Percentiles rank a stretch among this genome's conserved stretches.
phyloP scores from a whole-genome alignment of 2,329 filamentous ascomycete genomes.

The Spiromastix sp. region DNA sequence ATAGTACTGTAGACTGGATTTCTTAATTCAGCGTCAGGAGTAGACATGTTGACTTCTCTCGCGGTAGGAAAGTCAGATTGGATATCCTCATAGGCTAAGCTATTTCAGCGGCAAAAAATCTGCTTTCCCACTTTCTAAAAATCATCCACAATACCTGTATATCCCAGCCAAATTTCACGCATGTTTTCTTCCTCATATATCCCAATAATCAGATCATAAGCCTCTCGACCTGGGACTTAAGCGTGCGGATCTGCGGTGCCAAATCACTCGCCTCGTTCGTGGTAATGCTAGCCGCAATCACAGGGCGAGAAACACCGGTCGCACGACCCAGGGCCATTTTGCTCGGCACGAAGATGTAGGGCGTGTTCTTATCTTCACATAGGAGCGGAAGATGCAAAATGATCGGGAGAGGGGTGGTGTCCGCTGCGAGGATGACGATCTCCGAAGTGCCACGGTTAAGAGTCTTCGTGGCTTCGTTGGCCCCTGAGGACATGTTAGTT shows the following conservation, averaged over 20 bases:
- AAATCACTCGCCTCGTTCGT: slow-evolving; percentile 87
- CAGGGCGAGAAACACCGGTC: slow-evolving; percentile 76
- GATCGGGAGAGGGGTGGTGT: slow-evolving; percentile 79
- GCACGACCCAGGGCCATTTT: slow-evolving; percentile 82
- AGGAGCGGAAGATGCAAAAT: slow-evolving; percentile 82
- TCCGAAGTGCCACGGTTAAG: slow-evolving; percentile 86
- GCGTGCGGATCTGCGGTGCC: slow-evolving; percentile 70
- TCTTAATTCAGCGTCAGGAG: too few species aligned
- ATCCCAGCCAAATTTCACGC: too few species aligned
- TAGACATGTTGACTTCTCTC: too few species aligned
- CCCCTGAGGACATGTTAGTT: too few species aligned
- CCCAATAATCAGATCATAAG: slow-evolving; percentile 65
- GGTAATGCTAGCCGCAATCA: slow-evolving; percentile 82
- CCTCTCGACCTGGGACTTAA: slow-evolving; percentile 94
- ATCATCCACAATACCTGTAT: too few species aligned
- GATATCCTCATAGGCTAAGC: too few species aligned
- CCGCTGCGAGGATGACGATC: slow-evolving; percentile 78
- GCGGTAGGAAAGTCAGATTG: too few species aligned
- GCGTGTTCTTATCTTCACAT: slow-evolving; percentile 65
- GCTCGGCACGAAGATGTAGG: slow-evolving; percentile 61
- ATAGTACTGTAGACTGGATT: too few species aligned
- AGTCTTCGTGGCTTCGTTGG: slow-evolving; percentile 59
- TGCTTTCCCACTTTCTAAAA: too few species aligned
- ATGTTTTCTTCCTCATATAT: too few species aligned
- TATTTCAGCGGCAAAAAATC: too few species aligned